Conservation (phyloP, 345 rosid genomes). For the Eucalyptus cloeziana region DNA sequence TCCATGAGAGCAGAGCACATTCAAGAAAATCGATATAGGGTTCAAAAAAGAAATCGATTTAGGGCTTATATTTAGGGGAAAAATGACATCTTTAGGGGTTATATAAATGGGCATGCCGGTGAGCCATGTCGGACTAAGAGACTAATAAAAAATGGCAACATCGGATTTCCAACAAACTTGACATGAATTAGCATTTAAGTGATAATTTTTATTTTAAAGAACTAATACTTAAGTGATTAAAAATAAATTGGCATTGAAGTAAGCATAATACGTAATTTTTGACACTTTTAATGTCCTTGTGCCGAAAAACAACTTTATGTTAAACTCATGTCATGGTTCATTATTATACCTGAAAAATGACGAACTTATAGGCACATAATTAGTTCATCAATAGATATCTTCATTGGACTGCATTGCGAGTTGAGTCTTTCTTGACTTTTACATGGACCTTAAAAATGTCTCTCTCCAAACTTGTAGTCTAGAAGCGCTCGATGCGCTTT, state of each 20-base stretch:
- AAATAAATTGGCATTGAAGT: no score
- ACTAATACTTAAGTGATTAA: no score
- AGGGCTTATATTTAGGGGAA: neutral
- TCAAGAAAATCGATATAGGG: neutral
- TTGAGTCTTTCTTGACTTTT: neutral
- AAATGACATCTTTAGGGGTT: neutral
- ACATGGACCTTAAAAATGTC: neutral
- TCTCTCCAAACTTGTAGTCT: neutral
- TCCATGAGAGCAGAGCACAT: neutral
- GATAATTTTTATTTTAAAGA: no score
- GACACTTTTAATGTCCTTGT: no score
- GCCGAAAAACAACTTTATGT: neutral
- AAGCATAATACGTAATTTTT: no score
- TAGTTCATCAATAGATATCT: neutral
- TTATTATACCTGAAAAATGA: neutral
- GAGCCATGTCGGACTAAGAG: neutral
- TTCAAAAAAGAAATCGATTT: no score
- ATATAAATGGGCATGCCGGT: accelerated
- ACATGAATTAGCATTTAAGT: no score
- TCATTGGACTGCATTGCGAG: neutral
- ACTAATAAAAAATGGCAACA: no score
- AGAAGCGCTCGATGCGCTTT: neutral
- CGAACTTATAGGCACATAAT: neutral
- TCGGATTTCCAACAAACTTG: no score
- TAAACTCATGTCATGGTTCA: neutral